A percentile compares a stretch with the other conserved stretches of the same genome.
These are phyloP conservation scores for Panellus pusillus DNA, from an alignment of 768 basidiomycete genomes.

Conservation along the genomic window DNA sequence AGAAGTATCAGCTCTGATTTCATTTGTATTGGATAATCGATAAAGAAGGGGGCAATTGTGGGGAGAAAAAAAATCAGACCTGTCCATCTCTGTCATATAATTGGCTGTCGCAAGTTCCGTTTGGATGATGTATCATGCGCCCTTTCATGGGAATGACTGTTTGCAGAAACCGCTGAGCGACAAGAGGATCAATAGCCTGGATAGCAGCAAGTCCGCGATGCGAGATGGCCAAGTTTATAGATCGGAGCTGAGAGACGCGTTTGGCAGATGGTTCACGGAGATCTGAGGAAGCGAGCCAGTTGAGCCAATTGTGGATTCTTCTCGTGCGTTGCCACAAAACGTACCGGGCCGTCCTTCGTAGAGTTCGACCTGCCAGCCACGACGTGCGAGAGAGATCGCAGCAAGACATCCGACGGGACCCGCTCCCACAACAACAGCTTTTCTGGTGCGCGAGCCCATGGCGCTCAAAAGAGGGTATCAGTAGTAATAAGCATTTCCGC, in stretches of 20 bases:
- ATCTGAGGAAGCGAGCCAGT: constrained; percentile 45
- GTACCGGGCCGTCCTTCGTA: constrained; percentile 80
- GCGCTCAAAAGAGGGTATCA: background rate
- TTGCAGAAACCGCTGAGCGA: constrained; percentile 69
- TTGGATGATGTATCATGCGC: constrained; percentile 86
- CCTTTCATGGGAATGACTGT: constrained; percentile 92
- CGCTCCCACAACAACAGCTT: constrained; percentile 74
- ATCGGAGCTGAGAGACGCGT: constrained; percentile 69
- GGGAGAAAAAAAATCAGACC: constrained; percentile 45
- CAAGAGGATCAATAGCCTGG: constrained; percentile 70
- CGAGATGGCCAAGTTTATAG: constrained; percentile 96
- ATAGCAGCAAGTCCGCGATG: constrained; percentile 90
- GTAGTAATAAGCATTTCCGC: background rate
- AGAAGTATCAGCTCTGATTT: constrained; percentile 21
- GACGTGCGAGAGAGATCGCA: constrained; percentile 81
- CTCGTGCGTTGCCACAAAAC: constrained; percentile 22
- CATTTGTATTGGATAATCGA: constrained; percentile 13
- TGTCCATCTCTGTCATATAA: constrained; percentile 86
- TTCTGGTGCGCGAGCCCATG: constrained; percentile 11
- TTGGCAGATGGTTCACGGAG: constrained; percentile 72
- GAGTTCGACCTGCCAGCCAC: constrained; percentile 81
- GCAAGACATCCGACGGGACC: constrained; percentile 95
- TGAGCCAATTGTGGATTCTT: constrained; percentile 21
- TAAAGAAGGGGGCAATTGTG: constrained; percentile 18
- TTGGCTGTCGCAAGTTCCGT: constrained; percentile 79